Evolutionary conservation across 2,329 filamentous ascomycete species (phyloP).

Genomic region (Aspergillus cejpii): DNA sequence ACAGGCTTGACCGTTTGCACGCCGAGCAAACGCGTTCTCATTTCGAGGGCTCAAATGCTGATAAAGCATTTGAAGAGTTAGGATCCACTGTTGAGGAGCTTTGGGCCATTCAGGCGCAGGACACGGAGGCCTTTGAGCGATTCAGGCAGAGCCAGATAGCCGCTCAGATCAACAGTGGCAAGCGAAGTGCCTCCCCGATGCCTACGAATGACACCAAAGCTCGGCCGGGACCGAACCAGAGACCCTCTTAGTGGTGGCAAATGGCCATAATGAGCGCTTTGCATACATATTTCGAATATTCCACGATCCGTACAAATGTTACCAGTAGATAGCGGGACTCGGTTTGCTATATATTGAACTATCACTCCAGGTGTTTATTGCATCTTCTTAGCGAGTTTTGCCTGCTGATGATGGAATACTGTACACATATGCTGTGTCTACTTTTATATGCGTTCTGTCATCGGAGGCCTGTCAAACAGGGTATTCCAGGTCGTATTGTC

Average conservation of each 20-base stretch:
- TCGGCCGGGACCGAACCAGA: background rate
- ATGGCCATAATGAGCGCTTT: background rate
- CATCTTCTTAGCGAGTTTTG: background rate
- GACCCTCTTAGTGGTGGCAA: slow-evolving; percentile 2
- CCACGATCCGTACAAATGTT: background rate
- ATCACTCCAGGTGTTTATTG: background rate
- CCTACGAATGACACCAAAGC: slow-evolving; percentile 5
- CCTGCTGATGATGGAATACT: background rate
- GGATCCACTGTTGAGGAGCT: slow-evolving; percentile 44
- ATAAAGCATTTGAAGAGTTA: slow-evolving; percentile 39
- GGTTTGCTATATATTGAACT: background rate
- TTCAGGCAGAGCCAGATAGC: slow-evolving; percentile 44
- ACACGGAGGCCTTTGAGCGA: slow-evolving; percentile 40
- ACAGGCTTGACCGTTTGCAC: slow-evolving; percentile 40
- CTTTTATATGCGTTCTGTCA: background rate
- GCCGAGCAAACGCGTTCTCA: slow-evolving; percentile 38
- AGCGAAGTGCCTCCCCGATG: slow-evolving; percentile 17
- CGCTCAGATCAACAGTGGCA: slow-evolving; percentile 41
- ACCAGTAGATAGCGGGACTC: background rate
- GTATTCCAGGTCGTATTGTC: background rate
- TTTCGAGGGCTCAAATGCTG: slow-evolving; percentile 35
- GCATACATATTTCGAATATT: background rate
- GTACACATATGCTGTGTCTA: background rate
- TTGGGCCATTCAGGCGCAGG: slow-evolving; percentile 37
- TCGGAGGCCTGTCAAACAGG: background rate